Conservation (phyloP, 495 filamentous ascomycete genomes). For the Penicillium fimorum region DNA sequence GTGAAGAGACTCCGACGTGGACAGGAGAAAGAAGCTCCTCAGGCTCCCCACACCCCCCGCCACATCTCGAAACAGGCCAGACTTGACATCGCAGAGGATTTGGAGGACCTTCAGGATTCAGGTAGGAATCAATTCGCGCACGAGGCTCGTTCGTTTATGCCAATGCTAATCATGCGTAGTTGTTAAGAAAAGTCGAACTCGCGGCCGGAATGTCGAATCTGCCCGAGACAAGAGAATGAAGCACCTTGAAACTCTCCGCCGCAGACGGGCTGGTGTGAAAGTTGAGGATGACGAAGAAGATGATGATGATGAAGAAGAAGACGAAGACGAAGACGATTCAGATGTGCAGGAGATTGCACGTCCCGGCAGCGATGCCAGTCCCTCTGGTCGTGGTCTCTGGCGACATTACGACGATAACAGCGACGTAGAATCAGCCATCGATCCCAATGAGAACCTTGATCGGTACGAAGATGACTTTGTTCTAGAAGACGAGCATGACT, state of each 20-base stretch:
- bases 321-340: neutral
- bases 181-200: conserved; percentile 42
- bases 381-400: neutral
- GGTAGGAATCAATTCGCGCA: conserved; percentile 19
- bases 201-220: conserved; percentile 38
- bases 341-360: conserved; percentile 12
- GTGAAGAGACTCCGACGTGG: conserved; percentile 22
- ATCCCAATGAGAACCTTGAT: conserved; percentile 46
- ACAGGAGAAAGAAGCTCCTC: conserved; percentile 18
- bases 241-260: conserved; percentile 53
- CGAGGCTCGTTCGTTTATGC: neutral
- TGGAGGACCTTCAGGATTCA: conserved; percentile 47
- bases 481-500: conserved; percentile 58
- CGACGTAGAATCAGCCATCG: conserved; percentile 38
- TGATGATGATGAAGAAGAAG: conserved; percentile 16
- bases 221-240: conserved; percentile 45
- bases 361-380: neutral
- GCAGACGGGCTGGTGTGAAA: conserved; percentile 57
- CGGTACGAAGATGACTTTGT: conserved; percentile 73
- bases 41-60: conserved; percentile 28
- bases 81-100: conserved; percentile 45
- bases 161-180: conserved; percentile 18
- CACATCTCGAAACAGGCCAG: conserved; percentile 28
- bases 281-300: conserved; percentile 31
- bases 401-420: conserved; percentile 24